Conservation (phyloP, 768 basidiomycete species). For the Mycena galericulata region DNA sequence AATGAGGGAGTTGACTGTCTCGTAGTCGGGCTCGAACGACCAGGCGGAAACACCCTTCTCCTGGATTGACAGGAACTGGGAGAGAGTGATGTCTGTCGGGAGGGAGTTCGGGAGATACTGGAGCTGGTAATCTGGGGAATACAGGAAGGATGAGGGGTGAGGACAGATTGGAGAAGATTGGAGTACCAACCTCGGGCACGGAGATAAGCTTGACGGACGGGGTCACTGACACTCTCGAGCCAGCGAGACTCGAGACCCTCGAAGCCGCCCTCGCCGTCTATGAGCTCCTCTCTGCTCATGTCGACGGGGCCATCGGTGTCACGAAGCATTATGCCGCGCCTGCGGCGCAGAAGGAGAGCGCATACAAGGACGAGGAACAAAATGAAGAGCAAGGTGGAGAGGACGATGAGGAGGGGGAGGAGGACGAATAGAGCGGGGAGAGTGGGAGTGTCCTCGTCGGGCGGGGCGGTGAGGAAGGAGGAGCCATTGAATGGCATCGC, state of each 20-base stretch:
- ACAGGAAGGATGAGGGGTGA: constrained; percentile 23
- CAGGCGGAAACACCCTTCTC: constrained; percentile 99
- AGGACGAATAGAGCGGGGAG: constrained; percentile 79
- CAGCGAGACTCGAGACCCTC: constrained; percentile 93
- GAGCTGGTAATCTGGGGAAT: constrained; percentile 74
- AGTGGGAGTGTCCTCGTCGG: constrained; percentile 43
- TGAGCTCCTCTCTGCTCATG: constrained; percentile 90
- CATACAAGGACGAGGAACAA: constrained; percentile 92
- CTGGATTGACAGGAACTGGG: constrained; percentile 98
- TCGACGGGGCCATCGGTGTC: constrained; percentile 95
- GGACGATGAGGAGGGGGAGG: constrained; percentile 92
- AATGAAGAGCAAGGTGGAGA: constrained; percentile 93
- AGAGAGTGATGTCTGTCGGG: constrained; percentile 97
- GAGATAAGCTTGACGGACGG: constrained; percentile 74
- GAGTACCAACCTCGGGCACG: constrained; percentile 83
- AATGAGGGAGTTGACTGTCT: constrained; percentile 90
- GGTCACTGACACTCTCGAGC: constrained; percentile 86
- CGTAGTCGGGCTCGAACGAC: constrained; percentile 99
- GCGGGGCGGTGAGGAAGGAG: neutral
- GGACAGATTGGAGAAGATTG: constrained; percentile 4
- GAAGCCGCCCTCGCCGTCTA: constrained; percentile 93
- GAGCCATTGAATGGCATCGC: constrained; percentile 5
- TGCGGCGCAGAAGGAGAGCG: constrained; percentile 83
- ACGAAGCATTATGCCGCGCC: constrained; percentile 81
- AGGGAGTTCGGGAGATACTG: constrained; percentile 97